Conservation (phyloP, 2,329 filamentous ascomycete genomes). For the Thielaviopsis musarum region DNA sequence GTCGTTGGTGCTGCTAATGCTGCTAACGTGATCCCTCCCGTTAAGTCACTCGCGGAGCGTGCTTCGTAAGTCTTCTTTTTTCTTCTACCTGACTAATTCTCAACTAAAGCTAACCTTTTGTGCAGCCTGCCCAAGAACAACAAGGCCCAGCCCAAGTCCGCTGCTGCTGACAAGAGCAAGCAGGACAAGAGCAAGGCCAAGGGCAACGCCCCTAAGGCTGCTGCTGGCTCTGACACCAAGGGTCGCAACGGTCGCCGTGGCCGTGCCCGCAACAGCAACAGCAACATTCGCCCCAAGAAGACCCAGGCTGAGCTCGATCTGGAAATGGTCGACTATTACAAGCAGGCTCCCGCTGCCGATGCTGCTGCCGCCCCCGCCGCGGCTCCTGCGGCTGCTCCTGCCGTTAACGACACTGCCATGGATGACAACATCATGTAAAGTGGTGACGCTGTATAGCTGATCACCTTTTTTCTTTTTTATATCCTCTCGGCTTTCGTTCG, state of each 20-base stretch:
- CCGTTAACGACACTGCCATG: slow-evolving; percentile 43
- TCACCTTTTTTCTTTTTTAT: not conserved
- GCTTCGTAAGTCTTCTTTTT: slow-evolving; percentile 39
- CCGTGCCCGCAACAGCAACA: slow-evolving; percentile 40
- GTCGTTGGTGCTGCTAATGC: slow-evolving; percentile 63
- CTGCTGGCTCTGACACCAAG: slow-evolving; percentile 21
- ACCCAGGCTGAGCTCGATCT: slow-evolving; percentile 89
- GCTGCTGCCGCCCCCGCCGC: slow-evolving; percentile 30
- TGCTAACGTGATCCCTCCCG: slow-evolving; percentile 46
- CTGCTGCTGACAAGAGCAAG: slow-evolving; percentile 54
- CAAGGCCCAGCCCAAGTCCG: slow-evolving; percentile 67
- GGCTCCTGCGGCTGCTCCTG: slow-evolving; percentile 28
- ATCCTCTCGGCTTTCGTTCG: slow-evolving; percentile 8
- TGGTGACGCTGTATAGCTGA: not conserved
- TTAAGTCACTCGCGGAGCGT: slow-evolving; percentile 65
- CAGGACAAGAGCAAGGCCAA: slow-evolving; percentile 28
- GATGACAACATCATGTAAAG: slow-evolving; percentile 27
- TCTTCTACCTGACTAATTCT: slow-evolving; percentile 14
- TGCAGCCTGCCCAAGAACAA: slow-evolving; percentile 25
- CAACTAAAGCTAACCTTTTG: slow-evolving; percentile 12
- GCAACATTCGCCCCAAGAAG: slow-evolving; percentile 59
- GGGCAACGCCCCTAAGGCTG: slow-evolving; percentile 13
- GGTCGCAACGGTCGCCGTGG: slow-evolving; percentile 27
- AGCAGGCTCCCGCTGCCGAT: slow-evolving; percentile 24
- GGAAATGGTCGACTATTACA: slow-evolving; percentile 96